These are phyloP conservation scores for Aureococcus anophagefferens DNA, from an alignment of 108 stramenopile species.

Conservation along the genomic window DNA sequence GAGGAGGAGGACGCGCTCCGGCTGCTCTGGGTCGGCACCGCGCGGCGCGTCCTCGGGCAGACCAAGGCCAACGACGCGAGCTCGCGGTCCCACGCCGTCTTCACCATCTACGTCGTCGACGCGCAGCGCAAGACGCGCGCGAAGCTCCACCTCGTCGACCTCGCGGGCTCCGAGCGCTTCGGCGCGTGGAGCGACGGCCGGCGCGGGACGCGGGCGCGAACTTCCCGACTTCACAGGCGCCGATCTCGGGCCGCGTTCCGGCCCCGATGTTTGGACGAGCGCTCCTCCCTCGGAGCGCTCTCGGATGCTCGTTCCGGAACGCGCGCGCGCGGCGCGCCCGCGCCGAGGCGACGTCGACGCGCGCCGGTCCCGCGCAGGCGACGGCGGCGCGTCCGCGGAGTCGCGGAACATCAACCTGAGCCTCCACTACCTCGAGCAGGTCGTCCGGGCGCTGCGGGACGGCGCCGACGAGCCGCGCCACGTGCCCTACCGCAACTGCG, in stretches of 20 bases:
- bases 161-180: conserved; percentile 49
- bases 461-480: background rate
- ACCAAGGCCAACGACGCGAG: conserved; percentile 36
- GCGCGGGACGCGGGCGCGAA: too few species aligned
- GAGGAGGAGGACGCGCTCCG: conserved; percentile 46
- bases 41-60: conserved; percentile 35
- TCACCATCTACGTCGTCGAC: conserved; percentile 28
- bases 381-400: background rate
- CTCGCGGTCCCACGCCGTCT: conserved; percentile 45
- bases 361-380: too few species aligned
- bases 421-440: conserved; percentile 38
- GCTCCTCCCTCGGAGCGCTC: too few species aligned
- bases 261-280: too few species aligned
- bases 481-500: conserved; percentile 34
- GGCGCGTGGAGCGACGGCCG: too few species aligned
- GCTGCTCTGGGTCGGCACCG: conserved; percentile 45
- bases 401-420: conserved; percentile 30
- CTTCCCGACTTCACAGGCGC: too few species aligned
- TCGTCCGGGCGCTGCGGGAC: conserved; percentile 14
- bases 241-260: too few species aligned
- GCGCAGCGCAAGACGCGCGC: conserved; percentile 12
- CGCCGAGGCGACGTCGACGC: too few species aligned
- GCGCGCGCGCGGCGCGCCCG: too few species aligned
- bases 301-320: too few species aligned
- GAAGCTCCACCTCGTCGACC: conserved; percentile 47